Evolutionary conservation across 225 moss, liverwort and hornwort species (phyloP).

Genomic region (Physcomitrellopsis africana): DNA sequence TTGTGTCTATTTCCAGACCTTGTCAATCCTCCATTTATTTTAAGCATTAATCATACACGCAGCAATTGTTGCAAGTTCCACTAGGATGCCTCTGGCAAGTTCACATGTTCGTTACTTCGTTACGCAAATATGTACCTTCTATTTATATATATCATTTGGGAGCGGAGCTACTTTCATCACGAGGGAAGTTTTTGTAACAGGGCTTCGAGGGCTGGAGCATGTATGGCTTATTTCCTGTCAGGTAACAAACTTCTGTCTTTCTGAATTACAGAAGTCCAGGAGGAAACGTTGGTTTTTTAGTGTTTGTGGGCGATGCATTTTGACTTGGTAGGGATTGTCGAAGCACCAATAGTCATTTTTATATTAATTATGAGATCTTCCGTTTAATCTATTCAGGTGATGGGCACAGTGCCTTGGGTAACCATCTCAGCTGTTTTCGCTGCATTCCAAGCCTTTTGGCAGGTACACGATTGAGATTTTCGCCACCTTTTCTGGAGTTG

Average conservation of each 20-base stretch:
- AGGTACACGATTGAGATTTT: slow-evolving; percentile 45
- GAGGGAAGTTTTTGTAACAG: slow-evolving; percentile 40
- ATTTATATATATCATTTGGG: neutral
- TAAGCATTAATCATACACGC: neutral
- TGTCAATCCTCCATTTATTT: slow-evolving; percentile 2
- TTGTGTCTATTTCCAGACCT: slow-evolving; percentile 15
- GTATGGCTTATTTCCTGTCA: slow-evolving; percentile 55
- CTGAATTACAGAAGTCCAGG: neutral
- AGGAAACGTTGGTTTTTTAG: neutral
- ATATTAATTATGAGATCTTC: slow-evolving; percentile 1
- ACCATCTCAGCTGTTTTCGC: slow-evolving; percentile 58
- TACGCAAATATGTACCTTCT: slow-evolving; percentile 19
- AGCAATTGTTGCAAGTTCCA: slow-evolving; percentile 11
- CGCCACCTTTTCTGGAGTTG: slow-evolving; percentile 14
- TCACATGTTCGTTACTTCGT: slow-evolving; percentile 7
- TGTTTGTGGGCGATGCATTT: slow-evolving; percentile 14
- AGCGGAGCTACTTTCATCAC: slow-evolving; percentile 12
- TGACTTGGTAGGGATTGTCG: slow-evolving; percentile 5
- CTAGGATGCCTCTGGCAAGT: neutral
- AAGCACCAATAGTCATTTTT: slow-evolving; percentile 11
- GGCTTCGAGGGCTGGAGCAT: slow-evolving; percentile 51
- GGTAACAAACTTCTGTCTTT: slow-evolving; percentile 37
- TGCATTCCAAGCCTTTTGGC: slow-evolving; percentile 64
- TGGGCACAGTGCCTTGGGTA: slow-evolving; percentile 60
- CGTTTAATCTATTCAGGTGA: slow-evolving; percentile 42